Evolutionary conservation across 2,329 filamentous ascomycete species (phyloP), one percentile per base, ranked within the genome.

Genomic region (Fusarium setosum): DNA sequence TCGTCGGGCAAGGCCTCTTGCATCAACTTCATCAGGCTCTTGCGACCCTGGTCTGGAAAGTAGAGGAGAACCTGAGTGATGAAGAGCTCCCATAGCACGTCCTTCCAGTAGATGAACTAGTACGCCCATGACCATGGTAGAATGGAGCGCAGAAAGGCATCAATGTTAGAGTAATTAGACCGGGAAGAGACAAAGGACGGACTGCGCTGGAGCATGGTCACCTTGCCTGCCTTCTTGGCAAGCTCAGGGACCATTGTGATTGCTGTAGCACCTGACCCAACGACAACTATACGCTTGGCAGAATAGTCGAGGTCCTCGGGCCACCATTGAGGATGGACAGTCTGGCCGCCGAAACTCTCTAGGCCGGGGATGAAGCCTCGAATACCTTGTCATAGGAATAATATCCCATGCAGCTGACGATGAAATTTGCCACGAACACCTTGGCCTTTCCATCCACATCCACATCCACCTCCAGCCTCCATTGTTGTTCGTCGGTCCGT

Each of bases 121-220:
- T 80, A 74, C 12, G 83, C 76, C 58, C 87, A 74, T 67, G 80
- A 79, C 8, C 74, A 50, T 2, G 86, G 86, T n/a, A 90, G 71
- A 2, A 81, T 70, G 3, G 73, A 73, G 10, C 78, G 80, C 4
- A 86, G 61, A 2, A 79, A 68, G 7, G 67, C 73, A 32, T 80
- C 75, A 3, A 80, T 44, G 3, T 62, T 56, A 40, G 81, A 81
- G 8, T 72, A 72, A 21, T 83, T 80, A 0, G 84, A 78, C 2
- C 88, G 68, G n/a, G 85, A 80, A 41, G 91, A 68, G 55, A 94
- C 83, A 71, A 92, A 94, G 1, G 84, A 86, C 0, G 93, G 93
- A 42, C 89, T 93, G 56, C 93, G 88, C 78, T 96, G 93, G 4
- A 96, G 83, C 87, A 95, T 93, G 2, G 92, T 95, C 24, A 94